phyloP scores from a whole-genome alignment of 2,329 filamentous ascomycete genomes.

The Phialophora chinensis region DNA sequence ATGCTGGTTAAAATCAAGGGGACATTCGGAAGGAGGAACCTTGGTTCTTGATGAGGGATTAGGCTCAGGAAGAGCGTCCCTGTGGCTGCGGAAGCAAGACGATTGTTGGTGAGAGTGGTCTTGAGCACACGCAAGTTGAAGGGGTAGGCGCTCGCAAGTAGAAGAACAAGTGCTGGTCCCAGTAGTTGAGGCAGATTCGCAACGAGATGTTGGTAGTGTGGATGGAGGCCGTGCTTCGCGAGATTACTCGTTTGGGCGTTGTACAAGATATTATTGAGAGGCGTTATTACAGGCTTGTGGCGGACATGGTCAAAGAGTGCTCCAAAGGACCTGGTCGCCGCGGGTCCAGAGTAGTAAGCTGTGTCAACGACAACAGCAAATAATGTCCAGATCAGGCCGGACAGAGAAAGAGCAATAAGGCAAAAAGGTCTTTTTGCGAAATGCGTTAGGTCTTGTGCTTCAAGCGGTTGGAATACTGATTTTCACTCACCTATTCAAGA shows the following conservation, averaged over 20 bases:
- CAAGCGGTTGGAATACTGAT: slow-evolving; percentile 41
- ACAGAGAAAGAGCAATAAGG: slow-evolving; percentile 67
- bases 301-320: slow-evolving; percentile 60
- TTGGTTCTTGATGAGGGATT: slow-evolving; percentile 59
- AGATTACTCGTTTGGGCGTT: slow-evolving; percentile 74
- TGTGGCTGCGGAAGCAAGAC: slow-evolving; percentile 52
- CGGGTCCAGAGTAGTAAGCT: slow-evolving; percentile 70
- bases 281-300: slow-evolving; percentile 71
- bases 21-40: slow-evolving; percentile 59
- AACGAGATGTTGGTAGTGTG: slow-evolving; percentile 76
- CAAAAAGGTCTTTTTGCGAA: slow-evolving; percentile 57
- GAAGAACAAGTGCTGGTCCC: slow-evolving; percentile 69
- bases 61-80: slow-evolving; percentile 53
- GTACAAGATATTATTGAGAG: slow-evolving; percentile 78
- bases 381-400: slow-evolving; percentile 70
- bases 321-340: slow-evolving; percentile 45
- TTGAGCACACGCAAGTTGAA: slow-evolving; percentile 42
- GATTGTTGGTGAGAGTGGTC: slow-evolving; percentile 42
- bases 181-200: slow-evolving; percentile 74
- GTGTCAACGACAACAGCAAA: slow-evolving; percentile 84
- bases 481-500: slow-evolving; percentile 78
- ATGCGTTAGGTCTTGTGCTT: slow-evolving; percentile 14
- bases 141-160: slow-evolving; percentile 54
- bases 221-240: slow-evolving; percentile 76
- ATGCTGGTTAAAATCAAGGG: slow-evolving; percentile 59